Evolutionary conservation across 352 stramenopile genomes (phyloP), one percentile per base, ranked within the genome.

Genomic region (Poterioochromonas sp.): DNA sequence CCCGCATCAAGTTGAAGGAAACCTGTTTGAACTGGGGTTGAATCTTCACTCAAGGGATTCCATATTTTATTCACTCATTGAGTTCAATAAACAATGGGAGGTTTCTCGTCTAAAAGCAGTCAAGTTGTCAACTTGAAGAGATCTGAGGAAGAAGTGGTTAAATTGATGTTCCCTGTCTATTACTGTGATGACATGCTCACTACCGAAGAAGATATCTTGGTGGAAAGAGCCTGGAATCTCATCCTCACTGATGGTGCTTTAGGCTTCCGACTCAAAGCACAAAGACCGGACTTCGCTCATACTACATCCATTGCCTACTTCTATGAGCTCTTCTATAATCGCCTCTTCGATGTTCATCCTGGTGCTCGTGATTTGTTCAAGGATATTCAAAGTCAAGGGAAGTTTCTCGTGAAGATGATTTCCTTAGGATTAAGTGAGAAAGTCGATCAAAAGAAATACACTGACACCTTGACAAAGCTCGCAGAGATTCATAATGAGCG

Each of bases 281-380:
- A 53, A 62, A 32, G 29, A 32, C 51, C 26, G 2, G 8, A 8
- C 29, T 69, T 69, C 12, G 0, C 3, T 1, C 41, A 69, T 69
- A 12, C 22, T 32, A 43, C 60, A 20, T 43, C 20, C 26, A 41
- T 69, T n/a, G 22, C 32, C 8, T 69, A 18, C 8, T 69, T 69
- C 35, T 69, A 69, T 43, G 32, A 11, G 1, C 1, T 43, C 3
- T 69, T 44, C n/a, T 69, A 44, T 69, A 3, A 69, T 11, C 22
- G 60, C 8, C 60, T 69, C 22, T 69, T 69, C n/a, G 22, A 69
- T 22, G 60, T 69, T 44, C 60, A 69, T 43, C 60, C 60, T n/a
- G 8, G 2, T 29, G 39, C 3, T 43, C 39, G 26, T 12, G 1
- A 3, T 5, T 69, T 69, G n/a, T 69, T 69, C n/a, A 69, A 20